Evolutionary conservation across 306 rosid species (phyloP).

Genomic region (Vicia sativa): DNA sequence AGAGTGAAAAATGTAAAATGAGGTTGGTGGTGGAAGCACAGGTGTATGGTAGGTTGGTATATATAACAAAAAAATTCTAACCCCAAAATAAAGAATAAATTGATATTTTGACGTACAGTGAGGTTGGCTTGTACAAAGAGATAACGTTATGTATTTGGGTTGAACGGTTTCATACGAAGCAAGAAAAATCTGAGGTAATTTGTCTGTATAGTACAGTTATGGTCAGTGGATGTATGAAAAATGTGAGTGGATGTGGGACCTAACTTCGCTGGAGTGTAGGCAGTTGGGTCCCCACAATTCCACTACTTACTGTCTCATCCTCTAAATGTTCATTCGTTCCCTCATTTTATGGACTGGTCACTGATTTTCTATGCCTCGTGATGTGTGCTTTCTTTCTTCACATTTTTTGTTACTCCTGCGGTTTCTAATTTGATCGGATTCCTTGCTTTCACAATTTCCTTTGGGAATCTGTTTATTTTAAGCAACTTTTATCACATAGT

Average conservation of each 20-base stretch:
- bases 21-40: slow-evolving; percentile 45
- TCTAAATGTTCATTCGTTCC: no score
- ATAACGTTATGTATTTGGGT: slow-evolving; percentile 37
- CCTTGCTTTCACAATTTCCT: no score
- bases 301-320: neutral
- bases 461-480: no score
- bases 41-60: slow-evolving; percentile 27
- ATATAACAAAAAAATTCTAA: slow-evolving; percentile 46
- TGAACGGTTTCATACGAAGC: no score
- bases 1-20: slow-evolving; percentile 39
- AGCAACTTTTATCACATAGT: no score
- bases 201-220: no score
- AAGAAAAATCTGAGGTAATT: no score
- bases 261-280: neutral
- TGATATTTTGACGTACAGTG: slow-evolving; percentile 51
- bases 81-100: slow-evolving; percentile 41
- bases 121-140: slow-evolving; percentile 69
- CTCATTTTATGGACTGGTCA: no score
- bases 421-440: no score
- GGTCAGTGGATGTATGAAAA: neutral
- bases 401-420: no score
- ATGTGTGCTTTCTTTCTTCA: no score
- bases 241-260: neutral
- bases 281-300: neutral
- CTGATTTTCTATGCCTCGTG: no score